These are phyloP conservation scores for Chaetoceros tenuissimus DNA, from an alignment of 108 stramenopile genomes.

Conservation along the genomic window DNA sequence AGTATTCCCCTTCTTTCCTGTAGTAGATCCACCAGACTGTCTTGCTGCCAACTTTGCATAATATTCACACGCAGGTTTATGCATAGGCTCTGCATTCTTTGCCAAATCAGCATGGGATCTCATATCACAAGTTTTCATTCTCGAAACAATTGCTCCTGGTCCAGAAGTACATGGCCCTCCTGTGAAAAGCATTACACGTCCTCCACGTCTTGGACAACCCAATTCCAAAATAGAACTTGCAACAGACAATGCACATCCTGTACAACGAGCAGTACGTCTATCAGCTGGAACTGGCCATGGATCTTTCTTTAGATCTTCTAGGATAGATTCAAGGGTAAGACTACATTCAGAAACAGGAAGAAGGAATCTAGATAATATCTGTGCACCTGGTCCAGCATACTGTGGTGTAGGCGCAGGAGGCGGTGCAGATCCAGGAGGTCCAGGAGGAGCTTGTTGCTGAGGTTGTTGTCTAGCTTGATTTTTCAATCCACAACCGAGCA, in stretches of 20 bases:
- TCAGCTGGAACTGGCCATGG: conserved; percentile 93
- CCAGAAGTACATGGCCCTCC: conserved; percentile 96
- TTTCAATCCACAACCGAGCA: conserved; percentile 54
- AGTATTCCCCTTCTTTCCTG: conserved; percentile 1
- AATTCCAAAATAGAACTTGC: conserved; percentile 87
- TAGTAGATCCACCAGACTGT: conserved; percentile 1
- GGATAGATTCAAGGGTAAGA: conserved; percentile 86
- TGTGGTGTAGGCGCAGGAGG: conserved; percentile 18
- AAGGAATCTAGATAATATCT: conserved; percentile 85
- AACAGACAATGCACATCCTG: conserved; percentile 85
- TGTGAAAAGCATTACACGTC: conserved; percentile 93
- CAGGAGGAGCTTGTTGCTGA: conserved; percentile 26
- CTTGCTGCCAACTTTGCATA: conserved; percentile 78
- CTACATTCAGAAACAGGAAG: conserved; percentile 88
- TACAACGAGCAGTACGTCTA: conserved; percentile 89
- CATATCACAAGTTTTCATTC: conserved; percentile 87
- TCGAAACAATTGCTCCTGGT: conserved; percentile 86
- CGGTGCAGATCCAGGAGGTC: conserved; percentile 24
- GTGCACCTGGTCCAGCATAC: conserved; percentile 39
- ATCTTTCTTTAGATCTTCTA: conserved; percentile 95
- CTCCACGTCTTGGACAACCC: conserved; percentile 86
- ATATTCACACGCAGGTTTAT: conserved; percentile 89
- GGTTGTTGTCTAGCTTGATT: conserved; percentile 7
- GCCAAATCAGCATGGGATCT: conserved; percentile 84
- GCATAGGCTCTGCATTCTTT: conserved; percentile 85